Evolutionary conservation across 2,329 filamentous ascomycete genomes (phyloP), one percentile per base, ranked within the genome.

Genomic region (Claviceps spartinae): DNA sequence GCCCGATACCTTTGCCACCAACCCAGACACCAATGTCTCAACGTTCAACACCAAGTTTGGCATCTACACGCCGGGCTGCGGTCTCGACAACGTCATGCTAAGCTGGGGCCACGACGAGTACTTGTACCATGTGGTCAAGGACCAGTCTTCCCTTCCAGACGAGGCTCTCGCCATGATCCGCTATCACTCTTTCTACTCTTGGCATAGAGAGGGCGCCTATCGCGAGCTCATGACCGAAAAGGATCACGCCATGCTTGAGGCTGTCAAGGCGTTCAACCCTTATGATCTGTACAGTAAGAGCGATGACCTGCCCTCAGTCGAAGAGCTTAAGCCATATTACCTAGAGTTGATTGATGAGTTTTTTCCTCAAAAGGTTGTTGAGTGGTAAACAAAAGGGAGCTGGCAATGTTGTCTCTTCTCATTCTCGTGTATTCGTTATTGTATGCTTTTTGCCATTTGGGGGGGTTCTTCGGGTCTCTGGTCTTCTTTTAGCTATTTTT

Each of bases 271-370:
- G 0, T 95, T 95, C 69, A 95, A 95, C 66, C 88, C 88, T 0
- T 95, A 95, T 61, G 89, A 95, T 64, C 65, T 95, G 50, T 95
- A 95, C 72, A 91, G 85, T 72, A 95, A 95, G 81, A 89, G 83
- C 60, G 88, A 95, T 61, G 86, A 81, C 24, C 75, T 88, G 22
- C 88, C 88, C 1, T 82, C 79, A 53, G 78, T 83, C 1, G 84
- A 88, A 62, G 80, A 86, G 61, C 72, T 95, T 53, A 94, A 91
- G 66, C 69, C 69, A 1, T 71, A 72, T 56, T 72, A 71, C 55
- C 62, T 67, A 63, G 69, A 69, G 55, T 62, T 72, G 40, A 72
- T 72, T 47, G 60, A 67, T 52, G 69, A 72, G 61, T 72, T 68
- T 57, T 72, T 72, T 61, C 69, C 69, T 7, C 62, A 65, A 54